Evolutionary conservation across 345 rosid genomes (phyloP).

Genomic region (Dovyalis caffra): DNA sequence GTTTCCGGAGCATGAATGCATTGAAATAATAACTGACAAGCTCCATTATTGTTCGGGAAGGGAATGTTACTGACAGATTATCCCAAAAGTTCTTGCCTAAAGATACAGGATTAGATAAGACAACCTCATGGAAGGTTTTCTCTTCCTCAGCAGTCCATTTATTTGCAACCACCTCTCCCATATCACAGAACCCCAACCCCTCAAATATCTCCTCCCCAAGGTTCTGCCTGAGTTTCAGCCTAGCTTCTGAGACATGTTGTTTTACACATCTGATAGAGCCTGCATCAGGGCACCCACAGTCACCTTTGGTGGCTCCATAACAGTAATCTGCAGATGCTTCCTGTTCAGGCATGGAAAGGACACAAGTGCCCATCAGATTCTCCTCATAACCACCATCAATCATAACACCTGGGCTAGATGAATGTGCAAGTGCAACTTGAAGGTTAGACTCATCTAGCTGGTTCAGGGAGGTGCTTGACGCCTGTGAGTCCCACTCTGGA

Average conservation of each 20-base stretch:
- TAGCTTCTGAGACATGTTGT: slow-evolving; percentile 60
- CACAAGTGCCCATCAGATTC: slow-evolving; percentile 48
- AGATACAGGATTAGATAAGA: slow-evolving; percentile 56
- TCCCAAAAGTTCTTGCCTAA: slow-evolving; percentile 66
- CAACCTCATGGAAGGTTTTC: slow-evolving; percentile 47
- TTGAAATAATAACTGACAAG: slow-evolving; percentile 74
- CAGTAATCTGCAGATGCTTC: slow-evolving; percentile 25
- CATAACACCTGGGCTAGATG: background rate
- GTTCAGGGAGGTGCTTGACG: slow-evolving; percentile 6
- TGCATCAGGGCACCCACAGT: slow-evolving; percentile 54
- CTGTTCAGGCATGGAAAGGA: slow-evolving; percentile 53
- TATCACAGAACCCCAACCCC: slow-evolving; percentile 57
- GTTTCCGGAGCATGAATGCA: slow-evolving; percentile 55
- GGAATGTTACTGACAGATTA: slow-evolving; percentile 47
- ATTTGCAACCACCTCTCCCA: slow-evolving; percentile 67
- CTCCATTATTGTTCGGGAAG: slow-evolving; percentile 51
- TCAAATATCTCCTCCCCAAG: slow-evolving; percentile 54
- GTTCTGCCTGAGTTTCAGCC: slow-evolving; percentile 43
- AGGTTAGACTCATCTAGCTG: slow-evolving; percentile 7
- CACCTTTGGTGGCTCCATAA: slow-evolving; percentile 27
- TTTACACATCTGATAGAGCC: slow-evolving; percentile 58
- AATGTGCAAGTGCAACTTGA: slow-evolving; percentile 11
- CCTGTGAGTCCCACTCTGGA: slow-evolving; percentile 39
- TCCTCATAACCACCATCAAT: slow-evolving; percentile 22
- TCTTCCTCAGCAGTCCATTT: slow-evolving; percentile 65